phyloP scores from a whole-genome alignment of 163 green algal species.

The Chlorella variabilis region DNA sequence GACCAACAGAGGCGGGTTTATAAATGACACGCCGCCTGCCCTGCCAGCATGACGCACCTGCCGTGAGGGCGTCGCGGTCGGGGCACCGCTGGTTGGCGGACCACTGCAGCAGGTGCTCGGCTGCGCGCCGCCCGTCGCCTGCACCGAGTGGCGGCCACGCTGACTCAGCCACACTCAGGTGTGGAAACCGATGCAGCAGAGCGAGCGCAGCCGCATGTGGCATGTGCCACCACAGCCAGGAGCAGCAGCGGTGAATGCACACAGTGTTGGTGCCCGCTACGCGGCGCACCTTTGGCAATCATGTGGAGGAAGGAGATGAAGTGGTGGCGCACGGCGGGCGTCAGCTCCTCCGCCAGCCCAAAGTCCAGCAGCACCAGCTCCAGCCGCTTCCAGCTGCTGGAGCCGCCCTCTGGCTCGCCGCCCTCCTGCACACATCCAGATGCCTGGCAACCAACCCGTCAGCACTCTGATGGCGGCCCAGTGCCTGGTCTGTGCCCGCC shows the following conservation, averaged over 20 bases:
- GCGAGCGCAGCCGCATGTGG: too few relatives aligned
- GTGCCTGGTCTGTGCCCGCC: too few relatives aligned
- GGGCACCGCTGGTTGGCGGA: slow-evolving; percentile 56
- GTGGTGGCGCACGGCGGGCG: slow-evolving; percentile 66
- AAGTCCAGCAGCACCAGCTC: slow-evolving; percentile 87
- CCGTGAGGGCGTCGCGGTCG: slow-evolving; percentile 51
- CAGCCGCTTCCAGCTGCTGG: background rate
- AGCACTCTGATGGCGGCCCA: too few relatives aligned
- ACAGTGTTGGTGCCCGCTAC: too few relatives aligned
- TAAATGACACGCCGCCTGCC: too few relatives aligned
- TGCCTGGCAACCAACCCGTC: too few relatives aligned
- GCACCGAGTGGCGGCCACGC: background rate
- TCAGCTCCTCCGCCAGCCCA: slow-evolving; percentile 83
- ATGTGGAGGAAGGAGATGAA: slow-evolving; percentile 87
- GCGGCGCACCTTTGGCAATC: slow-evolving; percentile 53
- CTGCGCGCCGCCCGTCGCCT: slow-evolving; percentile 65
- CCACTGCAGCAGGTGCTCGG: slow-evolving; percentile 75
- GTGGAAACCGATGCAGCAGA: too few relatives aligned
- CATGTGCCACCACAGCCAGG: too few relatives aligned
- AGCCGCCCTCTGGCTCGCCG: too few relatives aligned
- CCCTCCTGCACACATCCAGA: too few relatives aligned
- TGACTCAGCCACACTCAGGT: background rate
- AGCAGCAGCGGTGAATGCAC: too few relatives aligned
- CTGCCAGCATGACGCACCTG: background rate
- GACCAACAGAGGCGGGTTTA: too few relatives aligned